Evolutionary conservation across 805 yeast genomes (phyloP), one percentile per base, ranked within the genome.

Genomic region (Cyberlindnera suaveolens): DNA sequence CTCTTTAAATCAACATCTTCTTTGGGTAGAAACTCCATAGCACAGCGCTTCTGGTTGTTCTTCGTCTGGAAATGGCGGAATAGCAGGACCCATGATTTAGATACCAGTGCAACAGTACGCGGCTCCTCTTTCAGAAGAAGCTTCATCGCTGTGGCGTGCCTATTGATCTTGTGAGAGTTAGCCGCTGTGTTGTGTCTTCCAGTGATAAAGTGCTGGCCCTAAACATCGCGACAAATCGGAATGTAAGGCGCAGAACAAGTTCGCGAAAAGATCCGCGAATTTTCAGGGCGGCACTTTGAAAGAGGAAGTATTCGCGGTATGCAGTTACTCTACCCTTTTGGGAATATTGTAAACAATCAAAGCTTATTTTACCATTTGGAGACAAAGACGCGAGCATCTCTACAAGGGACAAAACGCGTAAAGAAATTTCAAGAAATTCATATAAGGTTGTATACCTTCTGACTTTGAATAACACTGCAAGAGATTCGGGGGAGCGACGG

Each of bases 1-100:
- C 65, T 63, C 41, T 61, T 65, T 34, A 57, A 50, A 36, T 63
- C 56, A 50, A 75, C 61, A 7, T 64, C 61, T 2, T 60, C 58
- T 42, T 64, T 68, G 14, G 70, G 60, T 4, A 69, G 65, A 40
- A 77, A 63, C 56, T 77, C 80, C 40, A 76, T 73, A 15, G 76
- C 73, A 54, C 80, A 75, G 41, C 58, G 44, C 34, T 65, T 61
- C 10, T 48, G 39, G 6, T 57, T 59, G 10, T 56, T 50, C 15
- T 59, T 53, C 7, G 63, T 47, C 13, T 56, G 45, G 19, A 74
- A 65, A 33, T 68, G 65, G 34, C 75, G 69, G 48, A 77, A 68
- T 5, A 75, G 63, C 26, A 78, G 56, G 0, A 71, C 77, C 53
- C 68, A 75, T 8, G 71, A 58, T 16, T 52, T 58, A 7, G 77